Percentiles rank a stretch among this genome's conserved stretches.
Evolutionary conservation across 2,329 filamentous ascomycete genomes (phyloP).

Genomic region (Aspergillus terreus): DNA sequence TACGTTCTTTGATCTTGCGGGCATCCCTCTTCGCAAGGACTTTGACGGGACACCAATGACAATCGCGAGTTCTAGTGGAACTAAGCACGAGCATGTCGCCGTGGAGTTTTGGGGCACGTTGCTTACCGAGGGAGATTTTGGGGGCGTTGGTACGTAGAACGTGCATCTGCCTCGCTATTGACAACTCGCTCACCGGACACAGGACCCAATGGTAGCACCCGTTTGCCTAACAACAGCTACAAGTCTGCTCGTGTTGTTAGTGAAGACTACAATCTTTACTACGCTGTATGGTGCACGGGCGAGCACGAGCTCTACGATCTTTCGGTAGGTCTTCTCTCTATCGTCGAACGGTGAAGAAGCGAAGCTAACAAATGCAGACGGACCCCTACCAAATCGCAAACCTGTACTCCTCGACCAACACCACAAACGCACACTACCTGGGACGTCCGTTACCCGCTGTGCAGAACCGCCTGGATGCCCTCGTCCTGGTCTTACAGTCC

Average conservation of each 20-base stretch:
- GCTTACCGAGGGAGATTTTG: slow-evolving; percentile 28
- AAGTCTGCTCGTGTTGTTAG: slow-evolving; percentile 37
- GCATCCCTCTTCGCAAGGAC: slow-evolving; percentile 41
- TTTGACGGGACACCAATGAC: slow-evolving; percentile 58
- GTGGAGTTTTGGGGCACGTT: slow-evolving; percentile 55
- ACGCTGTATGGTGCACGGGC: slow-evolving; percentile 40
- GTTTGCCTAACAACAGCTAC: slow-evolving; percentile 36
- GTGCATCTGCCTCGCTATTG: neutral
- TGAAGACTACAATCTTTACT: slow-evolving; percentile 36
- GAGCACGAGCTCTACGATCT: slow-evolving; percentile 42
- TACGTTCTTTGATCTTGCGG: slow-evolving; percentile 51
- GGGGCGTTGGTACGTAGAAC: slow-evolving; percentile 21
- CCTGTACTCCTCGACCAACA: slow-evolving; percentile 16
- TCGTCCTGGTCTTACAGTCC: slow-evolving; percentile 38
- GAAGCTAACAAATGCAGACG: slow-evolving; percentile 16
- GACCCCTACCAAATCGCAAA: slow-evolving; percentile 38
- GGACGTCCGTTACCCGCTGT: slow-evolving; percentile 18
- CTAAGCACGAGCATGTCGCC: slow-evolving; percentile 53
- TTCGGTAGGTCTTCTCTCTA: slow-evolving; percentile 16
- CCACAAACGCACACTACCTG: slow-evolving; percentile 13
- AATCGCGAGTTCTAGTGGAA: slow-evolving; percentile 20
- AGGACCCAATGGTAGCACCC: slow-evolving; percentile 17
- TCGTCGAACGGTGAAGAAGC: neutral
- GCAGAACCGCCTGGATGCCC: slow-evolving; percentile 30
- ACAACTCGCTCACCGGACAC: neutral